Evolutionary conservation across 108 stramenopile genomes (phyloP).

Genomic region (Skeletonema marinoi): DNA sequence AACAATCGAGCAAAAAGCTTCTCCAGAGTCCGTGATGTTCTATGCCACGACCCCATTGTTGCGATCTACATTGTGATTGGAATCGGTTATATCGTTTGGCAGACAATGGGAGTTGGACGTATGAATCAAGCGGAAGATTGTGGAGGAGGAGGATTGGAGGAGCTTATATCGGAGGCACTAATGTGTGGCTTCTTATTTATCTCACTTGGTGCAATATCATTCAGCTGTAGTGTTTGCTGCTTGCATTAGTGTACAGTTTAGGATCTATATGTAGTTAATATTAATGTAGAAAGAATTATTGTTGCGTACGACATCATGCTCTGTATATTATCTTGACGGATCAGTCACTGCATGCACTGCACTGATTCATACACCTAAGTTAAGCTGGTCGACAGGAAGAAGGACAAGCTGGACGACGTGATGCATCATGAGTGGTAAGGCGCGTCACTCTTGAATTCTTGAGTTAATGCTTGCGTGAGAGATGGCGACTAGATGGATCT

Average conservation of each 20-base stretch:
- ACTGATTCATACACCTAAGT: too few species aligned
- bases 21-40: constrained; percentile 46
- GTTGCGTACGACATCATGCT: too few species aligned
- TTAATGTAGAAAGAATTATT: too few species aligned
- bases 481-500: too few species aligned
- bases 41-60: constrained; percentile 71
- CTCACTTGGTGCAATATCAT: constrained; percentile 55
- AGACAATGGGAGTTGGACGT: constrained; percentile 46
- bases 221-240: constrained; percentile 68
- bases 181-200: constrained; percentile 57
- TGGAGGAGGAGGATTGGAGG: constrained; percentile 37
- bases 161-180: constrained; percentile 19
- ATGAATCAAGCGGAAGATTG: constrained; percentile 18
- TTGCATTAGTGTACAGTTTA: constrained; percentile 6
- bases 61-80: constrained; percentile 70
- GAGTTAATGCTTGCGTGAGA: too few species aligned
- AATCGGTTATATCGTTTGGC: constrained; percentile 58
- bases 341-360: too few species aligned
- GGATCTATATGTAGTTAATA: too few species aligned
- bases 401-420: too few species aligned
- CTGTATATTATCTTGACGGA: too few species aligned
- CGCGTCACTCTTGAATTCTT: too few species aligned
- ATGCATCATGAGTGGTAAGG: too few species aligned
- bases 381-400: too few species aligned
- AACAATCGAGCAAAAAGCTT: constrained; percentile 22